Evolutionary conservation across 805 yeast genomes (phyloP).

Genomic region (Yarrowia yakushimensis): DNA sequence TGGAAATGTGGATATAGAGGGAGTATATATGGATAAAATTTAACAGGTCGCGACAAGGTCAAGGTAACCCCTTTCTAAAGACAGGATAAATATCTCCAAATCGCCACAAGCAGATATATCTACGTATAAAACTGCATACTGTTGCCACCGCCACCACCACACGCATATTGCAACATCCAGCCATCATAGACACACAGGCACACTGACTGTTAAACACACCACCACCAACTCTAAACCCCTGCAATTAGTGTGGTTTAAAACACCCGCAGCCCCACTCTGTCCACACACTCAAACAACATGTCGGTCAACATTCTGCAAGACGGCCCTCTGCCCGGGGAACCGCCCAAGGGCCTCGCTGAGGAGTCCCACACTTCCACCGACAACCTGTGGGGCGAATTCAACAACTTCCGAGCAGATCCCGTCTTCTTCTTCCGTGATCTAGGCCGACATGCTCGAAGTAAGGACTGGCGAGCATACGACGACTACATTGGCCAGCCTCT

Average conservation of each 20-base stretch:
- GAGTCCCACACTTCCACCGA: conserved; percentile 27
- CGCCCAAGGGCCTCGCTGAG: conserved; percentile 9
- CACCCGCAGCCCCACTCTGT: background rate
- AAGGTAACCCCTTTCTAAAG: background rate
- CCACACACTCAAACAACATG: background rate
- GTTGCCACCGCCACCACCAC: background rate
- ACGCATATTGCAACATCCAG: background rate
- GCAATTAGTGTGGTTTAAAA: conserved; percentile 1
- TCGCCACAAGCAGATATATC: background rate
- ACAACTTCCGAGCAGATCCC: conserved; percentile 41
- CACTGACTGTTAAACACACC: conserved; percentile 3
- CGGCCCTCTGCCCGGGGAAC: conserved; percentile 19
- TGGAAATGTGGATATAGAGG: background rate
- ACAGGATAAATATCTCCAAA: background rate
- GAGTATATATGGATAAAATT: background rate
- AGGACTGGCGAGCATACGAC: conserved; percentile 41
- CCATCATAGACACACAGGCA: background rate
- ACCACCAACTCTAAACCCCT: conserved; percentile 11
- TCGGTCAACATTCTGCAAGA: conserved; percentile 16
- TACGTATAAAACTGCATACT: no score
- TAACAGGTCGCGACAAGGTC: background rate
- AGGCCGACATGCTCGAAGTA: conserved; percentile 36
- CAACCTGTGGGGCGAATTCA: conserved; percentile 35
- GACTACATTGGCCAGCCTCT: conserved; percentile 40
- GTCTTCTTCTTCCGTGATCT: conserved; percentile 35